Evolutionary conservation across 2,329 filamentous ascomycete species (phyloP).

Genomic region (Aaosphaeria pasadenensis): DNA sequence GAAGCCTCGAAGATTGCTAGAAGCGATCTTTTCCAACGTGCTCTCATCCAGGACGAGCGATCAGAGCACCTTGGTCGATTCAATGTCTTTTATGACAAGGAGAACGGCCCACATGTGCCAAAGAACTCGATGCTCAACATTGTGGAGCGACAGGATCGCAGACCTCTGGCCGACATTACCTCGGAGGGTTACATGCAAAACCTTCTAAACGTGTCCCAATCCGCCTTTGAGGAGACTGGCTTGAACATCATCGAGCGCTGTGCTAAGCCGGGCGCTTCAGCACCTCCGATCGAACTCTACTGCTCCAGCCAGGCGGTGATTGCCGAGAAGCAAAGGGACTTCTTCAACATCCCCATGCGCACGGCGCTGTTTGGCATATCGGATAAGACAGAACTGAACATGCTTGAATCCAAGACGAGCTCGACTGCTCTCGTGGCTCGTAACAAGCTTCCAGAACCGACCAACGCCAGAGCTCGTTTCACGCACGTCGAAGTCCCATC

Average conservation of each 20-base stretch:
- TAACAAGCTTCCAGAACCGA: slow-evolving; percentile 71
- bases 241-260: slow-evolving; percentile 78
- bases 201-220: slow-evolving; percentile 74
- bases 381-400: slow-evolving; percentile 64
- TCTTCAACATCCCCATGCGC: slow-evolving; percentile 78
- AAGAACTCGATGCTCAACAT: slow-evolving; percentile 81
- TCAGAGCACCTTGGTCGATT: slow-evolving; percentile 63
- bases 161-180: slow-evolving; percentile 66
- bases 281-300: slow-evolving; percentile 79
- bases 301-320: slow-evolving; percentile 65
- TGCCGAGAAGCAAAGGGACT: slow-evolving; percentile 64
- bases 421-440: slow-evolving; percentile 60
- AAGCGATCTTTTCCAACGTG: slow-evolving; percentile 70
- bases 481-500: slow-evolving; percentile 91
- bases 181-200: slow-evolving; percentile 68
- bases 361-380: slow-evolving; percentile 68
- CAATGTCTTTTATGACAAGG: slow-evolving; percentile 64
- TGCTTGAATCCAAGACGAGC: slow-evolving; percentile 72
- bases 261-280: slow-evolving; percentile 72
- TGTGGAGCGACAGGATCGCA: slow-evolving; percentile 63
- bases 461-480: slow-evolving; percentile 78
- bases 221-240: slow-evolving; percentile 65
- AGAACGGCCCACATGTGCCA: slow-evolving; percentile 66
- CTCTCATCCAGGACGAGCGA: slow-evolving; percentile 55
- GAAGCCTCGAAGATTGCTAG: slow-evolving; percentile 72